Evolutionary conservation across 768 basidiomycete genomes (phyloP).

Genomic region (Leccinum disarticulatum): DNA sequence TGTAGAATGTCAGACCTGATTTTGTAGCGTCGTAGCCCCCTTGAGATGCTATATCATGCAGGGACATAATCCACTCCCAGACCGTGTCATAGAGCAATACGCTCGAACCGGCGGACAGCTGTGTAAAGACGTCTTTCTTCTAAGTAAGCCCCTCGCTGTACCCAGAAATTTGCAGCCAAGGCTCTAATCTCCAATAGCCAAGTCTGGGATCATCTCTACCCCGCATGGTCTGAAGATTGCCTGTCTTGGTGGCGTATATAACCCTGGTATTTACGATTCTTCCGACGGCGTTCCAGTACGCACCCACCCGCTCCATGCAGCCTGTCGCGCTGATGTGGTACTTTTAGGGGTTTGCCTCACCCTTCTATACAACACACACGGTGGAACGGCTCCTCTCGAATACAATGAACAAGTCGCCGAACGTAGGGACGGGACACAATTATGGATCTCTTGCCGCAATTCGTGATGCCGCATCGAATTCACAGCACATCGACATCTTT

Average conservation of each 20-base stretch:
- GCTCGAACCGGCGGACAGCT: constrained; percentile 76
- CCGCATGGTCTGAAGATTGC: constrained; percentile 81
- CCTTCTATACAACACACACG: constrained; percentile 70
- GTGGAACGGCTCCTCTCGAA: constrained; percentile 73
- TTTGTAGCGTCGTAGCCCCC: constrained; percentile 54
- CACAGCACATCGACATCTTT: constrained; percentile 76
- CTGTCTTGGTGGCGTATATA: constrained; percentile 79
- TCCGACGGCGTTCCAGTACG: constrained; percentile 66
- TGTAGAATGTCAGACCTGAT: constrained; percentile 8
- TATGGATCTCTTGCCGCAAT: constrained; percentile 70
- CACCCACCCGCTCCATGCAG: constrained; percentile 8
- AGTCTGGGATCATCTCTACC: constrained; percentile 79
- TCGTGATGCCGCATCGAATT: constrained; percentile 55
- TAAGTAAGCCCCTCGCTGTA: constrained; percentile 56
- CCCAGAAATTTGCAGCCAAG: neutral
- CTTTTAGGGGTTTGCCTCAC: constrained; percentile 69
- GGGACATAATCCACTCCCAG: constrained; percentile 75
- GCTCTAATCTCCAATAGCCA: constrained; percentile 48
- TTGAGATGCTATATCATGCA: constrained; percentile 93
- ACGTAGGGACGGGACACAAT: constrained; percentile 44
- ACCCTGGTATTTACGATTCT: constrained; percentile 55
- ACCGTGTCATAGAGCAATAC: constrained; percentile 70
- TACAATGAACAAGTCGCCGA: constrained; percentile 51
- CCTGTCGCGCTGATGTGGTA: constrained; percentile 4
- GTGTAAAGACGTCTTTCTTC: constrained; percentile 77